A percentile compares a stretch with the other conserved stretches of the same genome.
Evolutionary conservation across 1,284 basidiomycete genomes (phyloP).

Genomic region (Marasmius tenuissimus): DNA sequence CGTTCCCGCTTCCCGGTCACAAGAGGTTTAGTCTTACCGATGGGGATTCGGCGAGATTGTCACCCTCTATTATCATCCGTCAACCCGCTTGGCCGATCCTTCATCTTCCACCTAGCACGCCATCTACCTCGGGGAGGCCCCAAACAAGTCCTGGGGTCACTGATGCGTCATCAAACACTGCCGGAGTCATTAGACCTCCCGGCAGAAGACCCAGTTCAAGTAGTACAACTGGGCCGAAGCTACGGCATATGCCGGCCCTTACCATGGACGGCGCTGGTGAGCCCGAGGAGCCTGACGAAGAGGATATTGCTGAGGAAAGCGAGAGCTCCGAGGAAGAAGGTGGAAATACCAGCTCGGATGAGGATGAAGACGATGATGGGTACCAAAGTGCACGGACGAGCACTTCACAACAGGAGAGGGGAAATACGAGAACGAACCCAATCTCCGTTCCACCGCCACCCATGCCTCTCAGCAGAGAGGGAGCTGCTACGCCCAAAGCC

Average conservation of each 20-base stretch:
- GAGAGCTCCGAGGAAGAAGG: conserved; percentile 23
- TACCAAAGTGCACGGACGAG: conserved; percentile 3
- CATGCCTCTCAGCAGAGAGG: background rate
- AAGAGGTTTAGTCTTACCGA: background rate
- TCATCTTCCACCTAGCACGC: background rate
- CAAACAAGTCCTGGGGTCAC: conserved; percentile 13
- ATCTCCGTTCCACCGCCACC: background rate
- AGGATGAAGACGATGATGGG: conserved; percentile 12
- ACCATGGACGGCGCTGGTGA: conserved; percentile 44
- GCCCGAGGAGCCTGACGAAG: conserved; percentile 33
- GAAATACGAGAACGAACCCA: conserved; percentile 7
- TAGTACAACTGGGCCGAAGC: conserved; percentile 10
- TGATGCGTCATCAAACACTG: background rate
- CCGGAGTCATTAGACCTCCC: too few relatives aligned
- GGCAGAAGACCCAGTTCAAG: background rate
- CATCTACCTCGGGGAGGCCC: background rate
- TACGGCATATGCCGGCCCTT: conserved; percentile 40
- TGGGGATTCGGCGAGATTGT: conserved; percentile 6
- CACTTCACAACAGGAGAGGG: conserved; percentile 12
- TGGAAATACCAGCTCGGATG: conserved; percentile 18
- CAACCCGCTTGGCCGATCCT: conserved; percentile 1
- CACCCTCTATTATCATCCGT: background rate
- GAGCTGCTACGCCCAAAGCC: conserved; percentile 4
- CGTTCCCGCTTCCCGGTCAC: conserved; percentile 13
- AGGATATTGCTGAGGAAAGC: conserved; percentile 17